Percentiles rank a stretch among this genome's conserved stretches.
Conservation (phyloP, 176 grass and related monocot genomes). For the Zizania latifolia region DNA sequence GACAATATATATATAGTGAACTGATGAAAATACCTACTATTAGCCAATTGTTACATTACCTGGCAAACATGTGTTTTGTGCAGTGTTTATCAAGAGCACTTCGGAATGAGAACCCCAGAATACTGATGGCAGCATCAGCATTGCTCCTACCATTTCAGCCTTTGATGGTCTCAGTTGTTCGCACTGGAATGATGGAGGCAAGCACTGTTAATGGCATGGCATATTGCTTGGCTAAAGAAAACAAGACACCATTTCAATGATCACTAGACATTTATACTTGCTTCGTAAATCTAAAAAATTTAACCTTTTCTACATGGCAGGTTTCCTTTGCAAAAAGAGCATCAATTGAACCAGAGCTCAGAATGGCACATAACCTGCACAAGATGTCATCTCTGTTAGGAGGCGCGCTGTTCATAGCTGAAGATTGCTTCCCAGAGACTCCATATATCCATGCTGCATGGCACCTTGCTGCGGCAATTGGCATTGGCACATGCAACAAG, state of each 20-base stretch:
- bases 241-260: not conserved
- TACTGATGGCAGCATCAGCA: constrained; percentile 73
- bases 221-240: not conserved
- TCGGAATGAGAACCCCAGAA: constrained; percentile 66
- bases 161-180: constrained; percentile 85
- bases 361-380: constrained; percentile 78
- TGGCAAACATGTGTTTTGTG: not conserved
- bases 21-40: too few relatives aligned
- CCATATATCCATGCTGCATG: constrained; percentile 92
- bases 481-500: constrained; percentile 80
- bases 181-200: constrained; percentile 95
- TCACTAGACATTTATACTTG: not conserved
- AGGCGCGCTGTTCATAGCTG: constrained; percentile 75
- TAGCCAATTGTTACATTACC: not conserved
- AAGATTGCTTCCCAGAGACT: constrained; percentile 67
- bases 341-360: constrained; percentile 71
- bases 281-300: not conserved
- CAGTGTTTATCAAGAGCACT: constrained; percentile 87
- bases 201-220: constrained; percentile 21
- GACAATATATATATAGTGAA: too few relatives aligned
- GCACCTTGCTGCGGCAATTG: constrained; percentile 87
- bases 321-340: constrained; percentile 80
- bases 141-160: constrained; percentile 88
- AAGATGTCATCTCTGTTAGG: constrained; percentile 80
- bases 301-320: constrained; percentile 19